These are phyloP conservation scores for Nicotiana tabacum DNA, from an alignment of 257 asterid genomes.

Conservation along the genomic window DNA sequence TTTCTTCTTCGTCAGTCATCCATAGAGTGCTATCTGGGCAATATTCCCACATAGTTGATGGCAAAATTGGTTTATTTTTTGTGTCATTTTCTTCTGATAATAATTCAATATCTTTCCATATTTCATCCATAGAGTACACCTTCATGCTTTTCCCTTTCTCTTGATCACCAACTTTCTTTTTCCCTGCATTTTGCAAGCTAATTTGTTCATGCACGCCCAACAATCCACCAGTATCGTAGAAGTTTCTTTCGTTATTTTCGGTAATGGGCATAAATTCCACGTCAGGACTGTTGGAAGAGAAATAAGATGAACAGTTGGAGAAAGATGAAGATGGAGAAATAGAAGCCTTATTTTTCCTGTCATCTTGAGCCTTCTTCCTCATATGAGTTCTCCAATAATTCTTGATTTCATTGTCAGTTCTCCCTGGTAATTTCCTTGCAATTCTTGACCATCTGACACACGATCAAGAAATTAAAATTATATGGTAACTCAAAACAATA, in stretches of 20 bases:
- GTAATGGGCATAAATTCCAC: slow-evolving; percentile 15
- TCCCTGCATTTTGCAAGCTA: too few species aligned
- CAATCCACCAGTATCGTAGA: slow-evolving; percentile 56
- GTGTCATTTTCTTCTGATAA: slow-evolving; percentile 29
- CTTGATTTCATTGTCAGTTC: slow-evolving; percentile 90
- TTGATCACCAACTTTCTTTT: slow-evolving; percentile 18
- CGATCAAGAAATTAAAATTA: not conserved
- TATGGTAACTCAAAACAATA: too few species aligned
- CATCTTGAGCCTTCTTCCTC: slow-evolving; percentile 78
- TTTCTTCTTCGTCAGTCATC: slow-evolving; percentile 18
- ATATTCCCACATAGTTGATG: slow-evolving; percentile 58
- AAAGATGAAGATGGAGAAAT: slow-evolving; percentile 29
- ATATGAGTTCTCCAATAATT: slow-evolving; percentile 86
- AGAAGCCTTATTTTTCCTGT: slow-evolving; percentile 22
- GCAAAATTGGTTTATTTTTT: slow-evolving; percentile 27
- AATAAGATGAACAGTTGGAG: slow-evolving; percentile 38
- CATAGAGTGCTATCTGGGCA: slow-evolving; percentile 35
- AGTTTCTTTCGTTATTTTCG: slow-evolving; percentile 34
- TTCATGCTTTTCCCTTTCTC: slow-evolving; percentile 23
- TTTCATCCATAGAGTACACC: slow-evolving; percentile 26
- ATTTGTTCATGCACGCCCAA: not conserved
- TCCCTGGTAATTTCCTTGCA: slow-evolving; percentile 75
- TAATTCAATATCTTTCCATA: slow-evolving; percentile 43
- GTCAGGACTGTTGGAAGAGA: slow-evolving; percentile 18
- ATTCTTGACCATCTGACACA: slow-evolving; percentile 79